Evolutionary conservation across 768 basidiomycete genomes (phyloP), one percentile per base, ranked within the genome.

Genomic region (Podaxis sp.): DNA sequence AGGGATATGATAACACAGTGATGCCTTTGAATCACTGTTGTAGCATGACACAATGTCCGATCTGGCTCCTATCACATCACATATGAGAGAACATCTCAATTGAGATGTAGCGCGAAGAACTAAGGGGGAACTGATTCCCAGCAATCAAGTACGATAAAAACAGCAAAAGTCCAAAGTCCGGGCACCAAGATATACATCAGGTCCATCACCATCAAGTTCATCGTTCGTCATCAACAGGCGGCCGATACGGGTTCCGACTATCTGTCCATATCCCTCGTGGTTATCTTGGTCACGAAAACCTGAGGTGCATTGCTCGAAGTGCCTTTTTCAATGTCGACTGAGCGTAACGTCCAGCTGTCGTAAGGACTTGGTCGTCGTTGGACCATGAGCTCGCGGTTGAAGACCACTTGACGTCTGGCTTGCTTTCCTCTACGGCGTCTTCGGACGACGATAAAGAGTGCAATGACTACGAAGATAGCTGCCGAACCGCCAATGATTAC

Each of bases 351-450:
- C 56, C 56, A 57, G 13, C 19, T 17, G 8, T 57, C 42, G 11
- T 39, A 56, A 11, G 40, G 40, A 19, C 56, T 57, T 26, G 56
- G 56, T 28, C 40, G n/a, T 15, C 56, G 19, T 30, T 57, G 22
- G 24, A 57, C 46, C 56, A 57, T 57, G 11, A 57, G 19, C 22
- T 57, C 56, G 5, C 56, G 56, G 15, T 57, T 46, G 56, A 57
- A 57, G 17, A 57, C 26, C 4, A 57, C 6, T 12, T 46, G n/a
- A 2, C 26, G 1, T n/a, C 4, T 26, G 24, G 15, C 9, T 2
- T 42, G 5, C 3, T n/a, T 28, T 8, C 40, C 4, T 1, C 56
- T 22, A 17, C 56, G 56, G 4, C 56, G 56, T 1, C 42, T 15
- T 4, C 0, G 24, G 17, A 57, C 44, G 42, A 57, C 5, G 13